Conservation (phyloP, 2,329 filamentous ascomycete species). For the Colletotrichum navitas region DNA sequence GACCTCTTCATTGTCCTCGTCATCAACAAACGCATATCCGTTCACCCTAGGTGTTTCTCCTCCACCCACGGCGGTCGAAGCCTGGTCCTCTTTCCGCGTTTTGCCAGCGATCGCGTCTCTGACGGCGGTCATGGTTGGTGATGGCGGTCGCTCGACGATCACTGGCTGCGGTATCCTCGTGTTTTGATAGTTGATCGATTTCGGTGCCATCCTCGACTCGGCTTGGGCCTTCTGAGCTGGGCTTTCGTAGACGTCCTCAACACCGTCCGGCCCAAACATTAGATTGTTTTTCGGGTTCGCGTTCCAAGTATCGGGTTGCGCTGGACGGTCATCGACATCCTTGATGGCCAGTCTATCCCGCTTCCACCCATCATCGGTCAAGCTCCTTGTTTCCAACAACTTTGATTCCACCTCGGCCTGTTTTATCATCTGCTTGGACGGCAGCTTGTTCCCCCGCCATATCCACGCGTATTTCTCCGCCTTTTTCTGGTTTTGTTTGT, state of each 20-base stretch:
- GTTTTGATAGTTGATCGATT: constrained; percentile 83
- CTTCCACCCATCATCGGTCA: constrained; percentile 68
- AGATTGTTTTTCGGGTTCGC: constrained; percentile 81
- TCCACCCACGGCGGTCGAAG: constrained; percentile 68
- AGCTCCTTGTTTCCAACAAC: constrained; percentile 58
- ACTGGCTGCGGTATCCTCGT: constrained; percentile 77
- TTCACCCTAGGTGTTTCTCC: constrained; percentile 90
- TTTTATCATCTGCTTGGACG: constrained; percentile 80
- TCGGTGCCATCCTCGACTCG: constrained; percentile 80
- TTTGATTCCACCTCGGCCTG: constrained; percentile 72
- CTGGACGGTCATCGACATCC: constrained; percentile 78
- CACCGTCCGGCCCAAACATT: constrained; percentile 84
- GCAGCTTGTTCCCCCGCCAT: constrained; percentile 89
- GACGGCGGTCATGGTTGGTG: constrained; percentile 86
- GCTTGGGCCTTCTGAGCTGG: constrained; percentile 76
- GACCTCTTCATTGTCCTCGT: constrained; percentile 69
- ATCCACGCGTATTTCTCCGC: constrained; percentile 91
- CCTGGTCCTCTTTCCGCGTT: constrained; percentile 71
- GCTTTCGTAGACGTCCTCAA: constrained; percentile 72
- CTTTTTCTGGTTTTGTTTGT: constrained; percentile 88
- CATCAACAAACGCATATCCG: constrained; percentile 94
- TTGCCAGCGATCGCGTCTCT: constrained; percentile 85
- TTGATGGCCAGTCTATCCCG: constrained; percentile 72
- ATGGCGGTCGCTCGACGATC: constrained; percentile 68
- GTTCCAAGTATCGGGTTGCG: constrained; percentile 82